Evolutionary conservation across 192 early-diverging fungal species (phyloP), one percentile per base, ranked within the genome.

Genomic region (Geranomyces variabilis): DNA sequence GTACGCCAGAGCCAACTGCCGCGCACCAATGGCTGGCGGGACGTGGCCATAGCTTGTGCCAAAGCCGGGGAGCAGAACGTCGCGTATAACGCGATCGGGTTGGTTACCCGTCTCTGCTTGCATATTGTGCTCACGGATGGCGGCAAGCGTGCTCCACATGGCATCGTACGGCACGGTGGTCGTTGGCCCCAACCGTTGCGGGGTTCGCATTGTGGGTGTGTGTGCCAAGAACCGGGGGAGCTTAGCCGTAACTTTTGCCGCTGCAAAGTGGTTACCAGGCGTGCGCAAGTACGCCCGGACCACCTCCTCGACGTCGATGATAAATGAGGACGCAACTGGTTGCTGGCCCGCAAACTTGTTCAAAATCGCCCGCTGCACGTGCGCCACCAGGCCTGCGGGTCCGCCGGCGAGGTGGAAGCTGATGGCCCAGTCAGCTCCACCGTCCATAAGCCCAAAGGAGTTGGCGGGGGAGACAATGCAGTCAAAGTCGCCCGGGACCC

Each of bases 381-480:
- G 26, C 10, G 56, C 19, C 26, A 58, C 56, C 24, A 58, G 26
- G 9, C 14, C 56, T 26, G 56, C 56, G 15, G 56, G 56, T 21
- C 56, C 26, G 13, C 56, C 56, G 15, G 19, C 56, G 24, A 58
- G 56, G 24, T 58, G 56, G 56, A 58, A 58, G 26, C 19, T 21
- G 56, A 58, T 58, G 56, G 14, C 9, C 19, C 26, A 58, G 56
- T 58, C 56, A 10, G 26, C 56, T 21, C 56, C 56, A 17, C 56
- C 56, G 56, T 58, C 56, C 56, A 58, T 58, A 10, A 58, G 56
- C 12, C 56, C 56, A 24, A n/a, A 58, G 9, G 56, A 58, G 56
- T 58, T 58, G 56, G 56, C 56, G 56, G 56, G 56, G 56, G 56
- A 58, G 10, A 58, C 56, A 22, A 58, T 14, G 56, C 19, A 14